Evolutionary conservation across 352 stramenopile genomes (phyloP).

Genomic region (Globisporangium irregulare): DNA sequence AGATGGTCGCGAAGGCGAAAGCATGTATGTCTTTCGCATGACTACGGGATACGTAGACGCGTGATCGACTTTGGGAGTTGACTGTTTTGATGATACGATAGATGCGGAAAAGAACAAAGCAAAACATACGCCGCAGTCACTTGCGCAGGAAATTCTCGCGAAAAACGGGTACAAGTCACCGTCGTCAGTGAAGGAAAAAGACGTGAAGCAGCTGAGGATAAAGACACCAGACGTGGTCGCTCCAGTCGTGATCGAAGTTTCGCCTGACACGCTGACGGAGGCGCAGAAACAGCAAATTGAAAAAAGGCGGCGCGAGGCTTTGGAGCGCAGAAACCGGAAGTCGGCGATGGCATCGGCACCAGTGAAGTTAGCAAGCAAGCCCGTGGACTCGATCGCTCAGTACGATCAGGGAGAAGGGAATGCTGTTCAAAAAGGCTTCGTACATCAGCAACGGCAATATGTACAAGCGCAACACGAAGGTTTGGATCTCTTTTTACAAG

Average conservation of each 20-base stretch:
- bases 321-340: constrained; percentile 49
- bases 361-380: not conserved
- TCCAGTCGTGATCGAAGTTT: constrained; percentile 19
- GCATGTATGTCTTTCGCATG: constrained; percentile 34
- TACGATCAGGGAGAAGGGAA: not conserved
- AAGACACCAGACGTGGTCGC: constrained; percentile 8
- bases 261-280: constrained; percentile 46
- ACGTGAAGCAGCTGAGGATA: not conserved
- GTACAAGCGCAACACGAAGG: not conserved
- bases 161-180: constrained; percentile 52
- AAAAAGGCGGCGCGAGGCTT: constrained; percentile 40
- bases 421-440: not conserved
- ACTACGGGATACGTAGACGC: not conserved
- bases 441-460: not conserved
- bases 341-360: not conserved
- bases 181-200: not conserved
- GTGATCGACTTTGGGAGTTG: not conserved
- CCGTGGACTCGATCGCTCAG: not conserved
- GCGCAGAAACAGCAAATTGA: constrained; percentile 58
- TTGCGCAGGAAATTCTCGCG: constrained; percentile 58
- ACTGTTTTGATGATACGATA: constrained; percentile 14
- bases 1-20: constrained; percentile 67
- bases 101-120: constrained; percentile 48
- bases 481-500: not conserved
- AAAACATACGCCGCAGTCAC: constrained; percentile 55